These are phyloP conservation scores for Hyaloscypha variabilis DNA, from an alignment of 495 filamentous ascomycete genomes.

Conservation along the genomic window DNA sequence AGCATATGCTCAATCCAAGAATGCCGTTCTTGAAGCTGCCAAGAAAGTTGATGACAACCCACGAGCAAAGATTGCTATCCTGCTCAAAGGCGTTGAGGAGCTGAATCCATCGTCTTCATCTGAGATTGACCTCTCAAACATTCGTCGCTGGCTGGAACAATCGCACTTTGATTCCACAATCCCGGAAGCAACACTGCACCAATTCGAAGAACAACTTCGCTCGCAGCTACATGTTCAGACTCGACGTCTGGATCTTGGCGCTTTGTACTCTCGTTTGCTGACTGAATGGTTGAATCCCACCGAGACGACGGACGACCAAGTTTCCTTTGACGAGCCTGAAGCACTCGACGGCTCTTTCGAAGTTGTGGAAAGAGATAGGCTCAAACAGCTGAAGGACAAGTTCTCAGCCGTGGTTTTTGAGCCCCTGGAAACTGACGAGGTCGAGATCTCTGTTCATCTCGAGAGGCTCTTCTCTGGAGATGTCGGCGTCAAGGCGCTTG, in stretches of 20 bases:
- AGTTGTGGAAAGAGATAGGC: conserved; percentile 47
- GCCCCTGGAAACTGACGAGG: conserved; percentile 46
- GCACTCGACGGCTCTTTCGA: conserved; percentile 35
- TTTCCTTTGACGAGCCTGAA: conserved; percentile 16
- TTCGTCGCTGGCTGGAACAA: conserved; percentile 41
- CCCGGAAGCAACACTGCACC: conserved; percentile 35
- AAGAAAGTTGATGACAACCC: conserved; percentile 31
- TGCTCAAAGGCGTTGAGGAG: conserved; percentile 44
- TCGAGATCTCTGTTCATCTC: conserved; percentile 53
- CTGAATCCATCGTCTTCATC: conserved; percentile 34
- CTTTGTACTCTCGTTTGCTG: conserved; percentile 62
- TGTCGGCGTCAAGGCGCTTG: conserved; percentile 38
- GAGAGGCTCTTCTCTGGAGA: conserved; percentile 50
- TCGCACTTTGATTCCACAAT: conserved; percentile 42
- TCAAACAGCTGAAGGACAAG: conserved; percentile 49
- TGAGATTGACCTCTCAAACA: conserved; percentile 34
- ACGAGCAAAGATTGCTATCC: conserved; percentile 38
- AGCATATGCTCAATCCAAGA: conserved; percentile 51
- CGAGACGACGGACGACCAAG: conserved; percentile 19
- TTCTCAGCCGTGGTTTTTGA: conserved; percentile 66
- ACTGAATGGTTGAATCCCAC: conserved; percentile 60
- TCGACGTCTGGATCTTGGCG: conserved; percentile 58
- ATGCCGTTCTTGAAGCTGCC: conserved; percentile 36
- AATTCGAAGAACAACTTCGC: conserved; percentile 46
- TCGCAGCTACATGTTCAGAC: conserved; percentile 47